Evolutionary conservation across 108 stramenopile genomes (phyloP).

Genomic region (Cyclostephanos invisitatus): DNA sequence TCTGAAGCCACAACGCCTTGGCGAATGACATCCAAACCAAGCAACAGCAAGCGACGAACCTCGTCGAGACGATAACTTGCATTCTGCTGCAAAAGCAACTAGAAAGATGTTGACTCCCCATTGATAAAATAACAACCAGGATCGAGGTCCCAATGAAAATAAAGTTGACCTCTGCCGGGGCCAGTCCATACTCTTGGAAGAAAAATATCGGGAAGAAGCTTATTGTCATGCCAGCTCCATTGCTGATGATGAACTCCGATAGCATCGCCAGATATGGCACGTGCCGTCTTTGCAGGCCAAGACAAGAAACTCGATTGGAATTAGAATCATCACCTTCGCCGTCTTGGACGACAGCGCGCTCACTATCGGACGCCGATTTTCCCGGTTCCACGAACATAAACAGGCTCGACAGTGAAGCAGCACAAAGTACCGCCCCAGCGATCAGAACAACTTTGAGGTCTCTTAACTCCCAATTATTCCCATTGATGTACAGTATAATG

Average conservation of each 20-base stretch:
- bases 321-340: slow-evolving; percentile 14
- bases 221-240: slow-evolving; percentile 78
- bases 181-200: slow-evolving; percentile 44
- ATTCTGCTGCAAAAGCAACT: slow-evolving; percentile 29
- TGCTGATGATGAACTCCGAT: slow-evolving; percentile 55
- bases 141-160: slow-evolving; percentile 59
- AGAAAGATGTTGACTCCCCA: slow-evolving; percentile 37
- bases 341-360: slow-evolving; percentile 1
- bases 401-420: slow-evolving; percentile 29
- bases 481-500: slow-evolving; percentile 40
- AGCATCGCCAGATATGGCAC: slow-evolving; percentile 44
- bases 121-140: slow-evolving; percentile 45
- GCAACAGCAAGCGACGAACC: slow-evolving; percentile 15
- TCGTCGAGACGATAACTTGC: slow-evolving; percentile 37
- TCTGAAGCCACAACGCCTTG: not conserved
- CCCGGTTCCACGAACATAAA: slow-evolving; percentile 26
- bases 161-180: slow-evolving; percentile 58
- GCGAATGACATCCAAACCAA: not conserved
- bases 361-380: not conserved
- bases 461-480: slow-evolving; percentile 45
- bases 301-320: not conserved
- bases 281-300: slow-evolving; percentile 19
- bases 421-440: slow-evolving; percentile 36
- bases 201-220: slow-evolving; percentile 81
- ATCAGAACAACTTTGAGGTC: slow-evolving; percentile 49